Evolutionary conservation across 768 basidiomycete species (phyloP), one percentile per base, ranked within the genome.

Genomic region (Cyclocybe aegerita): DNA sequence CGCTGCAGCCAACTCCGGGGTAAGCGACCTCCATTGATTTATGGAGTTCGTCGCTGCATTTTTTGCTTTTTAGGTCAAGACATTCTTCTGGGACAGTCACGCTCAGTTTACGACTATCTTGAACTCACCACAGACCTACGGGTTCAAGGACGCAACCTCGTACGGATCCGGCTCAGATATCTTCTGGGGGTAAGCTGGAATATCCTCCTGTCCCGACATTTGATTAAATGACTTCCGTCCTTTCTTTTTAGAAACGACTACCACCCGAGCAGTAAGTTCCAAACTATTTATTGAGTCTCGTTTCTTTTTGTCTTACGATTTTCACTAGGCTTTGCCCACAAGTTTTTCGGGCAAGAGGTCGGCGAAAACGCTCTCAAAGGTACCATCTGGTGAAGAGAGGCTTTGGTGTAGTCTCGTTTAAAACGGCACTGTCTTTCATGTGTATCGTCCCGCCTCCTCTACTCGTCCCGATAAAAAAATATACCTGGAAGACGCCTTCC

Each of bases 101-200:
- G 52, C 78, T 0, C 69, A 67, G 23, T 81, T 83, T 66, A 74
- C 68, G 9, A 72, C 68, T 1, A 75, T 83, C 17, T 64, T 83
- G 23, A 66, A 79, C 63, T 45, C 63, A 34, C 79, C 81, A 1
- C 70, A 66, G 1, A 58, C 69, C 16, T 83, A 74, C 47, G 82
- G 82, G 0, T 82, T 83, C 61, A 65, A 69, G 15, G 81, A 85
- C 55, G 73, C 72, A 3, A 74, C 74, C 1, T 70, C 75, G 0
- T 78, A 67, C 49, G 80, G 80, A 11, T 62, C 60, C 7, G 68
- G 63, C 14, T 34, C 70, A 5, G 71, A 72, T 9, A 64, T 72
- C 41, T 83, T 83, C 72, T 83, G 81, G 81, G 77, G 76, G 79
- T 80, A 54, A 46, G 76, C 61, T 38, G 0, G 15, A 12, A 9